Evolutionary conservation across 129 eudicot species (phyloP).

Genomic region (Rutidosis leptorrhynchoides): DNA sequence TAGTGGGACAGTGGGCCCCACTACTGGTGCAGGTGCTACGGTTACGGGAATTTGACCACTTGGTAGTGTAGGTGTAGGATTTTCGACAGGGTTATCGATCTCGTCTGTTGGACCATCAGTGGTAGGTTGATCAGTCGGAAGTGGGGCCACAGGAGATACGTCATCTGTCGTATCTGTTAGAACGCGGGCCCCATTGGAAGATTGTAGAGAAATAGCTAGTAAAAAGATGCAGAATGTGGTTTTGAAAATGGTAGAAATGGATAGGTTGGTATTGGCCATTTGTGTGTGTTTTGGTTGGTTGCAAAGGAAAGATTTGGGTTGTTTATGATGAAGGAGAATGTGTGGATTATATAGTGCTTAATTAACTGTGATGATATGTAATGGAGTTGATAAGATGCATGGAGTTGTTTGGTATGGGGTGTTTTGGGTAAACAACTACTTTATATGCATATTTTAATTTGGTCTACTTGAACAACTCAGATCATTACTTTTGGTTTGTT

Average conservation of each 20-base stretch:
- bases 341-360: constrained; percentile 20
- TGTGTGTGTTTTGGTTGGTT: background rate
- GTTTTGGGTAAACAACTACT: constrained; percentile 39
- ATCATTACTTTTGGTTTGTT: constrained; percentile 2
- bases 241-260: too few species aligned
- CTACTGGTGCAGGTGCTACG: constrained; percentile 25
- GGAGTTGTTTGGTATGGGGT: constrained; percentile 33
- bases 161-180: constrained; percentile 46
- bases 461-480: constrained; percentile 26
- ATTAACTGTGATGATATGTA: constrained; percentile 12
- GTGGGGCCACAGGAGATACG: too few species aligned
- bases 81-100: constrained; percentile 30
- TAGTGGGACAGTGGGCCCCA: constrained; percentile 27
- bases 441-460: constrained; percentile 28
- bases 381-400: too few species aligned
- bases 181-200: constrained; percentile 49
- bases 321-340: constrained; percentile 20
- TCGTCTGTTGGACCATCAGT: constrained; percentile 27
- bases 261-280: constrained; percentile 19
- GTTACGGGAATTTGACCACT: constrained; percentile 34
- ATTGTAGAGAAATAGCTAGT: constrained; percentile 44
- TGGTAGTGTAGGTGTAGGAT: constrained; percentile 26
- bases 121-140: constrained; percentile 29
- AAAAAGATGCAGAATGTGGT: constrained; percentile 53
- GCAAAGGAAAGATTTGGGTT: constrained; percentile 21